phyloP scores from a whole-genome alignment of 495 filamentous ascomycete species.

The Chaetomidium leptoderma region DNA sequence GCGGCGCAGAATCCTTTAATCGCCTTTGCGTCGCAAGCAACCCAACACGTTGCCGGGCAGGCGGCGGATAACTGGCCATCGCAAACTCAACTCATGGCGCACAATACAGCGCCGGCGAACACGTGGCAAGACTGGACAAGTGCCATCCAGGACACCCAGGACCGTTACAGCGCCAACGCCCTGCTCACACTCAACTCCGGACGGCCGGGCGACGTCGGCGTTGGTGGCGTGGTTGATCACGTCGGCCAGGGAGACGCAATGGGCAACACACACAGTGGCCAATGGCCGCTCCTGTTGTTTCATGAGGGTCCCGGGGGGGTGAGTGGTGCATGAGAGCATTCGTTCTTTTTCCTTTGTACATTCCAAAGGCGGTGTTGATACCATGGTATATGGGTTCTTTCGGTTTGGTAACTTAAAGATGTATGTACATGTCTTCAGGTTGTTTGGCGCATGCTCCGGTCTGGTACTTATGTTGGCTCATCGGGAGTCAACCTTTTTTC shows the following conservation, averaged over 20 bases:
- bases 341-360: background rate
- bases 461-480: background rate
- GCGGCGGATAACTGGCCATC: slow-evolving; percentile 28
- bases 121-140: slow-evolving; percentile 48
- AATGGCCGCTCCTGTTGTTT: slow-evolving; percentile 33
- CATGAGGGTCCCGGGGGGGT: slow-evolving; percentile 20
- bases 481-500: background rate
- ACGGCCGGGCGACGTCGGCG: slow-evolving; percentile 22
- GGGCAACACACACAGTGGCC: slow-evolving; percentile 19
- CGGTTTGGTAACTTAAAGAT: too few relatives aligned
- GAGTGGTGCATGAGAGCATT: slow-evolving; percentile 4
- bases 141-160: slow-evolving; percentile 44
- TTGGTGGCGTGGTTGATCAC: slow-evolving; percentile 14
- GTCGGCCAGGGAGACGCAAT: slow-evolving; percentile 21
- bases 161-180: slow-evolving; percentile 42
- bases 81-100: slow-evolving; percentile 25
- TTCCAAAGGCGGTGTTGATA: background rate
- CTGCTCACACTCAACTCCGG: slow-evolving; percentile 38
- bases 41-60: slow-evolving; percentile 32
- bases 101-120: slow-evolving; percentile 23
- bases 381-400: background rate
- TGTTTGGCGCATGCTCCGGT: too few relatives aligned
- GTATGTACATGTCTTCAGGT: too few relatives aligned
- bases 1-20: slow-evolving; percentile 28
- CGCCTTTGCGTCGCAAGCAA: slow-evolving; percentile 36